These are phyloP conservation scores for Heterobasidion parviporum DNA, from an alignment of 1,284 basidiomycete genomes.

Conservation along the genomic window DNA sequence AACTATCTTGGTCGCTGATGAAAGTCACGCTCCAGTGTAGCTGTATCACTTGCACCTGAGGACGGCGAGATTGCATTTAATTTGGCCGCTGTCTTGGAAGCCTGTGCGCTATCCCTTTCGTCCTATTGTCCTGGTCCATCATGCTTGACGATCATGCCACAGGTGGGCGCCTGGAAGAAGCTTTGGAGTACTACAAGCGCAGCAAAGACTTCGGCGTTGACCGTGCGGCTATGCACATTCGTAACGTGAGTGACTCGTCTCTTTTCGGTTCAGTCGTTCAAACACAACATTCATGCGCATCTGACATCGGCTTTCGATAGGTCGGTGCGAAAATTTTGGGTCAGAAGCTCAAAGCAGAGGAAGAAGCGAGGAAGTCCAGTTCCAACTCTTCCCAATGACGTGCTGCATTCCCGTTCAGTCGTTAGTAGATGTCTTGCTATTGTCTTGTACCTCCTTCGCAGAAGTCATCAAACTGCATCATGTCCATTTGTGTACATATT, in stretches of 20 bases:
- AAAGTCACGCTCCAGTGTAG: conserved; percentile 49
- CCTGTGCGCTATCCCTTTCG: conserved; percentile 43
- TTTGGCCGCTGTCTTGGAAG: conserved; percentile 85
- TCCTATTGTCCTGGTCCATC: neutral
- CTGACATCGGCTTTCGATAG: conserved; percentile 25
- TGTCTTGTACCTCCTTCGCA: conserved; percentile 9
- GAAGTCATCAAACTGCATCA: neutral
- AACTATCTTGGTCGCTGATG: conserved; percentile 13
- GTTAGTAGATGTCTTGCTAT: conserved; percentile 6
- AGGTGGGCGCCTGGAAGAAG: conserved; percentile 78
- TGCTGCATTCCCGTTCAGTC: neutral
- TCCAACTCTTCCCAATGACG: conserved; percentile 5
- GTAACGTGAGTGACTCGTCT: conserved; percentile 49
- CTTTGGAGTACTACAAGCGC: conserved; percentile 72
- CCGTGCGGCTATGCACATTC: conserved; percentile 77
- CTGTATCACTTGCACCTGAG: conserved; percentile 79
- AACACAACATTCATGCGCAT: conserved; percentile 2
- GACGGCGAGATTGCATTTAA: conserved; percentile 96
- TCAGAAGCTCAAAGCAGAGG: conserved; percentile 46
- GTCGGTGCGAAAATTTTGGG: conserved; percentile 77
- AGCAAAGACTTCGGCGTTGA: conserved; percentile 78
- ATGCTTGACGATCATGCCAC: conserved; percentile 5
- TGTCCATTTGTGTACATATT: conserved; percentile 1
- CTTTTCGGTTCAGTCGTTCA: conserved; percentile 5
- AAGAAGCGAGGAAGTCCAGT: conserved; percentile 23